Base-by-base conservation (phyloP, 306 rosid genomes). In the Senna siamea region DNA sequence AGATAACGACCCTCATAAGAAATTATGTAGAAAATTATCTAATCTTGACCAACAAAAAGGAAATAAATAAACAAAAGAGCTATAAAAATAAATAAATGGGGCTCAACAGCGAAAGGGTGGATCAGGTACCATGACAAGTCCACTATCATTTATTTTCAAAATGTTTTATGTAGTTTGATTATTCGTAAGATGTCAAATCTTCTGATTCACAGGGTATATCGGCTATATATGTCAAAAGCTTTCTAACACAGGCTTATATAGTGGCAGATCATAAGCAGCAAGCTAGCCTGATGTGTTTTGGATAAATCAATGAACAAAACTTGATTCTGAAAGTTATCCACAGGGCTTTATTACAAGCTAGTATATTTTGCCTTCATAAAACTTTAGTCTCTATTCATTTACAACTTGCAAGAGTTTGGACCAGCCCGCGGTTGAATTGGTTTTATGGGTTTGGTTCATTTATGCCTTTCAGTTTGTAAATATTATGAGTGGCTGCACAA, bases 111-210 rank as follows among this genome's bases (percentile, higher is more conserved):
- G 75, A 51, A 53, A 34, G 54, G n/a, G 54, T 18, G 70, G 48
- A 78, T 46, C 46, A 72, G 62, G 53, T 66, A 46, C 5, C 64
- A 73, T 43, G 60, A 57, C 72, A 51, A 26, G 30, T 26, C 23
- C 51, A 23, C 30, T 10, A 19, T 53, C 30, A n/a, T n/a, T 75
- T n/a, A 67, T 66, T 46, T 66, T 30, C 72, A 52, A 26, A 75
- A 38, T 38, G 6, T 5, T 4, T n/a, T n/a, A n/a, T n/a, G n/a
- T n/a, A n/a, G n/a, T n/a, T n/a, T n/a, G n/a, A n/a, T n/a, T n/a
- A n/a, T n/a, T n/a, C n/a, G n/a, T n/a, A n/a, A n/a, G n/a, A n/a
- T n/a, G n/a, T n/a, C n/a, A n/a, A n/a, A n/a, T n/a, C n/a, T n/a
- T n/a, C n/a, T n/a, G n/a, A n/a, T n/a, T n/a, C n/a, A n/a, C n/a